phyloP scores from a whole-genome alignment of 176 grass and related monocot genomes.

The Triticum timopheevii region DNA sequence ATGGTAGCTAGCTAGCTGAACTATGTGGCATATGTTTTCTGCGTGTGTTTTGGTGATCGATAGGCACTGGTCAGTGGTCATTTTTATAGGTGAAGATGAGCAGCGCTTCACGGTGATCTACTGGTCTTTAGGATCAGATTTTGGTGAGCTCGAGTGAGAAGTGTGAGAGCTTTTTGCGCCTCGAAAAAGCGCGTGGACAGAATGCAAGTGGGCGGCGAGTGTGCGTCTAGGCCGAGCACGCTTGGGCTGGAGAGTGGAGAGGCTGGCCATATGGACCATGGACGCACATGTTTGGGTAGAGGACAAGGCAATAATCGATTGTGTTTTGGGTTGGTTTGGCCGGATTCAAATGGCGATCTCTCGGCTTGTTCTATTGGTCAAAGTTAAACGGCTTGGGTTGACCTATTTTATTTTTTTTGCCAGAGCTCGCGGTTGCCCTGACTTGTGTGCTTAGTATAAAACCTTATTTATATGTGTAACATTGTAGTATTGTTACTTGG shows the following conservation, averaged over 20 bases:
- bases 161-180: constrained; percentile 12
- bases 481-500: too few relatives aligned
- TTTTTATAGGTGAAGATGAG: constrained; percentile 33
- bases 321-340: constrained; percentile 46
- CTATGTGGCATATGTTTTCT: not conserved
- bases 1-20: not conserved
- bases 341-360: constrained; percentile 40
- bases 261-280: not conserved
- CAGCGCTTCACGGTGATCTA: constrained; percentile 6
- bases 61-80: not conserved
- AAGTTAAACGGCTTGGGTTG: not conserved
- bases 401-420: not conserved
- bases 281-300: constrained; percentile 15
- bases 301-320: not conserved
- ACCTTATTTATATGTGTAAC: too few relatives aligned
- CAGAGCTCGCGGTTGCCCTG: not conserved
- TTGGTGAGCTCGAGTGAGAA: not conserved
- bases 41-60: not conserved
- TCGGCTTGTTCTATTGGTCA: not conserved
- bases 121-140: not conserved
- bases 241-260: not conserved
- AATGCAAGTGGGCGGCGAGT: not conserved
- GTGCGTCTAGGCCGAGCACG: not conserved
- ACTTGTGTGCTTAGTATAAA: not conserved
- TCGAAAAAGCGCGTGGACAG: constrained; percentile 32